Evolutionary conservation across 164 flowering plant species (phyloP), one percentile per base, ranked within the genome.

Genomic region (Dillenia turbinata): DNA sequence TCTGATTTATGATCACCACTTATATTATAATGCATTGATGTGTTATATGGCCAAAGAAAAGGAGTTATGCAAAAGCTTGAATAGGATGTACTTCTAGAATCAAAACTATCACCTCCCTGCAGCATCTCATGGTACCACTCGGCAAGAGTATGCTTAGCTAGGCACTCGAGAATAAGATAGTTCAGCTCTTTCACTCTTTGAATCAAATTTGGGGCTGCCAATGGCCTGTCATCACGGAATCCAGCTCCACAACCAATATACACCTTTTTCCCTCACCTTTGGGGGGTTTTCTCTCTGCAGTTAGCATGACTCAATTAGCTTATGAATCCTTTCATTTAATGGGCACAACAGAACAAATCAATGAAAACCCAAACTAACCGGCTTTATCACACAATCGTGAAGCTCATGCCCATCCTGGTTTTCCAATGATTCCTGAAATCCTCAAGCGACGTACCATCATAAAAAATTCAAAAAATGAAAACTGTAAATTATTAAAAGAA

Each of bases 231-330:
- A 9, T 97, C 99, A 19, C 87, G 84, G 62, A 94, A 94, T 9
- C 99, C 99, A 61, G 99, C 99, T 49, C 99, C 99, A 70, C 99
- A 89, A 19, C 99, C 99, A 47, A 94, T 64, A 51, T 71, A 77
- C 52, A 94, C 92, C 73, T 81, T 89, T 3, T 94, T 90, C 67
- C 78, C 85, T 44, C 79, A 71, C 70, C 76, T 86, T 60, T 60
- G n/a, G 56, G n/a, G 92, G 89, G 67, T 79, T 79, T 54, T 56
- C 67, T 61, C 99, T 89, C 98, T 93, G 75, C 71, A 75, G 54
- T 62, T 40, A 66, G 56, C n/a, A 59, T 9, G 9, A 40, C 9
- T 47, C 9, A 56, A 9, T 50, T 56, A 14, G 7, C 56, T 1
- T 26, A 6, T 13, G n/a, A 12, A 10, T 22, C 9, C 7, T 24